phyloP scores from a whole-genome alignment of 352 stramenopile species.

The Phytophthora ohioensis region DNA sequence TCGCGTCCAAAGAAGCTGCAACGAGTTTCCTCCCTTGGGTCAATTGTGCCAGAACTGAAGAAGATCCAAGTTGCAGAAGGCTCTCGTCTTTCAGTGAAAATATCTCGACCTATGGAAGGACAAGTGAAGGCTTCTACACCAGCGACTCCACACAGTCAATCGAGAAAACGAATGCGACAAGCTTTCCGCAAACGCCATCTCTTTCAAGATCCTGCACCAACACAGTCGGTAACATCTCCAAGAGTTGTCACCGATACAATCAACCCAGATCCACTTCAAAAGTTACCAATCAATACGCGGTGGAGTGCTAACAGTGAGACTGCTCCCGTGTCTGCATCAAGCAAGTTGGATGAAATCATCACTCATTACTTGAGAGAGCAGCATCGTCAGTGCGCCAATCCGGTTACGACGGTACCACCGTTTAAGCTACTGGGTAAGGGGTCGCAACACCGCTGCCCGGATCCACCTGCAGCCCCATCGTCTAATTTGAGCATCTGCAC shows the following conservation, averaged over 20 bases:
- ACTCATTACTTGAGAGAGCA: slow-evolving; percentile 89
- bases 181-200: slow-evolving; percentile 41
- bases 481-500: slow-evolving; percentile 74
- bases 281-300: slow-evolving; percentile 46
- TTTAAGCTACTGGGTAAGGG: slow-evolving; percentile 79
- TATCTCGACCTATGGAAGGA: slow-evolving; percentile 15
- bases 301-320: slow-evolving; percentile 34
- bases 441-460: slow-evolving; percentile 77
- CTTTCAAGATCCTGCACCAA: slow-evolving; percentile 39
- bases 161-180: slow-evolving; percentile 44
- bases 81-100: slow-evolving; percentile 23
- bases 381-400: slow-evolving; percentile 88
- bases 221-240: slow-evolving; percentile 28
- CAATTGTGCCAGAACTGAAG: slow-evolving; percentile 40
- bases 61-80: slow-evolving; percentile 30
- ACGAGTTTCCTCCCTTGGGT: slow-evolving; percentile 41
- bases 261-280: slow-evolving; percentile 41
- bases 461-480: slow-evolving; percentile 53
- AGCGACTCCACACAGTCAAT: slow-evolving; percentile 32
- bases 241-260: slow-evolving; percentile 22
- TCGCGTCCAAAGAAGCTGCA: slow-evolving; percentile 42
- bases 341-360: slow-evolving; percentile 85
- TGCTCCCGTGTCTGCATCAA: slow-evolving; percentile 29
- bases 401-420: slow-evolving; percentile 86
- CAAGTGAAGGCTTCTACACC: slow-evolving; percentile 20